These are phyloP conservation scores for Penicillium palitans DNA, from an alignment of 2,329 filamentous ascomycete species.

Conservation along the genomic window DNA sequence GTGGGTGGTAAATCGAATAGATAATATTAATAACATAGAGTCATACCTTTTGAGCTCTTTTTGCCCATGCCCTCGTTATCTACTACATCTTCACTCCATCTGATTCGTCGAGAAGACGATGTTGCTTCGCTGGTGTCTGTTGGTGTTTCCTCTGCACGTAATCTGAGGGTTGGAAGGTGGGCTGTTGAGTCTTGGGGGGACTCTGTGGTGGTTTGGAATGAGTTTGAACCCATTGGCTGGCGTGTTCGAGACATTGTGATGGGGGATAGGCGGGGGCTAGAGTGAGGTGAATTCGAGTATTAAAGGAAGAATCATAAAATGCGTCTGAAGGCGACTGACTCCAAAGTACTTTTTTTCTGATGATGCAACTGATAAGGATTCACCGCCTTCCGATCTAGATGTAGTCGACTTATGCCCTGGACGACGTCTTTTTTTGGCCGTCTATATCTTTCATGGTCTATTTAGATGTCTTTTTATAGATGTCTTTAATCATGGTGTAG, in stretches of 20 bases:
- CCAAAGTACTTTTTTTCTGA: neutral
- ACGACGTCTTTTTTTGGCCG: neutral
- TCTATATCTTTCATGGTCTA: neutral
- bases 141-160: slow-evolving; percentile 29
- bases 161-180: slow-evolving; percentile 33
- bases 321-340: neutral
- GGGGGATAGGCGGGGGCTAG: neutral
- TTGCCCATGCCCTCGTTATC: slow-evolving; percentile 94
- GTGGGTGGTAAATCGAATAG: neutral
- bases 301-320: neutral
- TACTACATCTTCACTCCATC: slow-evolving; percentile 89
- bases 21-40: neutral
- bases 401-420: no score
- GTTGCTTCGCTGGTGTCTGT: slow-evolving; percentile 14
- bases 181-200: slow-evolving; percentile 18
- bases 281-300: neutral
- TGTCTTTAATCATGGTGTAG: neutral
- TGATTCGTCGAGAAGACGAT: slow-evolving; percentile 63
- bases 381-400: slow-evolving; percentile 3
- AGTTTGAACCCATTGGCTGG: slow-evolving; percentile 31
- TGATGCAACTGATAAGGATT: slow-evolving; percentile 22
- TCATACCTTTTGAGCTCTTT: slow-evolving; percentile 87
- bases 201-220: slow-evolving; percentile 31
- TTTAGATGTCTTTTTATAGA: neutral
- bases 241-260: slow-evolving; percentile 42